These are phyloP conservation scores for Cucurbitaria berberidis DNA, from an alignment of 2,329 filamentous ascomycete species.

Conservation along the genomic window DNA sequence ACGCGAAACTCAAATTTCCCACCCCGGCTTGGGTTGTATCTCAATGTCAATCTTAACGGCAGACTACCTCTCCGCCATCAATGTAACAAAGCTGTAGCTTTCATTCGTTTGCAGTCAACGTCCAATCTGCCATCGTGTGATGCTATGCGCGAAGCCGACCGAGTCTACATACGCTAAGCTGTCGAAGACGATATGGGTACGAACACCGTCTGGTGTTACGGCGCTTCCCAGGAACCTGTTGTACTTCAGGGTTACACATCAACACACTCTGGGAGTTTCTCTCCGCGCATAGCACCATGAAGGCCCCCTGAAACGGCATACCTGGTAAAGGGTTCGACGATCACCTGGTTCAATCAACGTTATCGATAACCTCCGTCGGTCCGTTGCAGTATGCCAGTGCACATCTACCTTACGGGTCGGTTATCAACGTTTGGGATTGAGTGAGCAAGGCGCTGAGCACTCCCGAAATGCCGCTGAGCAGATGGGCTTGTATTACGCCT, in stretches of 20 bases:
- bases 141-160: neutral
- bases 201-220: conserved; percentile 7
- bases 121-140: conserved; percentile 3
- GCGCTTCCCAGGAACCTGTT: conserved; percentile 2
- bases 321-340: neutral
- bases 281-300: neutral
- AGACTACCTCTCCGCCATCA: neutral
- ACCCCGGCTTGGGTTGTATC: conserved; percentile 39
- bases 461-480: conserved; percentile 3
- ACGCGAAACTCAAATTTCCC: conserved; percentile 17
- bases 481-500: conserved; percentile 14
- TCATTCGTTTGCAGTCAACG: conserved; percentile 1
- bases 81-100: neutral
- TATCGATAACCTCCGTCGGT: neutral
- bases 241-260: conserved; percentile 20
- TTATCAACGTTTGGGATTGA: neutral
- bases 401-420: neutral
- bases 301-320: neutral
- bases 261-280: neutral
- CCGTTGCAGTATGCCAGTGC: neutral
- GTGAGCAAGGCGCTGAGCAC: neutral
- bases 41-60: conserved; percentile 9
- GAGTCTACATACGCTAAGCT: neutral
- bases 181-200: neutral
- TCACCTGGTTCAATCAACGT: neutral